Evolutionary conservation across 345 rosid species (phyloP).

Genomic region (Lepidium sativum): DNA sequence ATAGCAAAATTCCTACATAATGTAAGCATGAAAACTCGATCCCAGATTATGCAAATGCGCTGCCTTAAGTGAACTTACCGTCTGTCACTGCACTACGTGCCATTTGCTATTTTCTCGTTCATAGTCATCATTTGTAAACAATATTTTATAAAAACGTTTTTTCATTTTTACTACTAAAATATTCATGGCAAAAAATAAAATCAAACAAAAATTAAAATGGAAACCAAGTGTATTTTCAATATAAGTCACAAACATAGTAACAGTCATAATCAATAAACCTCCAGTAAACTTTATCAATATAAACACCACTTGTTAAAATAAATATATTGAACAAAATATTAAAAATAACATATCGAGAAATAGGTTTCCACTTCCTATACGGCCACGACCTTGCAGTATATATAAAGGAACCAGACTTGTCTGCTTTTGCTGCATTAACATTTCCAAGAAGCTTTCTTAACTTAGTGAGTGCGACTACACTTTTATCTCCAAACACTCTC

Average conservation of each 20-base stretch:
- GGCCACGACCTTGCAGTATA: constrained; percentile 22
- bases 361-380: constrained; percentile 24
- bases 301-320: constrained; percentile 13
- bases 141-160: no score
- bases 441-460: constrained; percentile 22
- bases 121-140: no score
- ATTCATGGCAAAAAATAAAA: not conserved
- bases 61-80: no score
- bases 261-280: not conserved
- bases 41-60: no score
- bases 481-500: constrained; percentile 11
- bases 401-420: constrained; percentile 26
- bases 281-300: not conserved
- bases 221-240: not conserved
- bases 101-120: no score
- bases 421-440: constrained; percentile 32
- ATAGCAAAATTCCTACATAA: no score
- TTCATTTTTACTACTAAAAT: no score
- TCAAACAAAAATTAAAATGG: not conserved
- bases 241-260: not conserved
- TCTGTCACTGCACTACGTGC: no score
- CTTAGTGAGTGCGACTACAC: constrained; percentile 25
- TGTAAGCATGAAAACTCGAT: no score
- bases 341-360: not conserved
- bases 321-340: not conserved